Conservation (phyloP, 495 filamentous ascomycete species). For the Tuber aestivum region DNA sequence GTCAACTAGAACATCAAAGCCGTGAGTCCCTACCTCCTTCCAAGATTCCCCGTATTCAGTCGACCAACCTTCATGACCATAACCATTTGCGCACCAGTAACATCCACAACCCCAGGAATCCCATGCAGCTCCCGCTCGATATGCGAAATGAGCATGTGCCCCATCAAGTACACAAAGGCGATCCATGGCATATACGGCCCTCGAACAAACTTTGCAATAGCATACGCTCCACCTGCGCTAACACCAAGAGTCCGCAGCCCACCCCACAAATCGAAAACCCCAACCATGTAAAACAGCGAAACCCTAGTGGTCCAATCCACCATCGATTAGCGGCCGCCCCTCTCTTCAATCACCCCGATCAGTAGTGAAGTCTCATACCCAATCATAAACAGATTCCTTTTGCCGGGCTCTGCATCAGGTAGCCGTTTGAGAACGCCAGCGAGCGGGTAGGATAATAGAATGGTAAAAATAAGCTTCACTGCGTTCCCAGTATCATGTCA, state of each 20-base stretch:
- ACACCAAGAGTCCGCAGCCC: slow-evolving; percentile 74
- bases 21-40: slow-evolving; percentile 12
- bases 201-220: slow-evolving; percentile 73
- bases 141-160: slow-evolving; percentile 87
- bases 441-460: slow-evolving; percentile 88
- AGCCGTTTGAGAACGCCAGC: slow-evolving; percentile 84
- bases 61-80: slow-evolving; percentile 75
- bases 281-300: slow-evolving; percentile 82
- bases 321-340: background rate
- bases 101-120: slow-evolving; percentile 64
- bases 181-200: slow-evolving; percentile 99
- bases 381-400: slow-evolving; percentile 87
- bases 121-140: slow-evolving; percentile 68
- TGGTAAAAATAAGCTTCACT: slow-evolving; percentile 92
- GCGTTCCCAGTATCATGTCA: slow-evolving; percentile 12
- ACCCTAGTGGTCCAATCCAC: slow-evolving; percentile 46
- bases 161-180: slow-evolving; percentile 89
- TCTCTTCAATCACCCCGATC: slow-evolving; percentile 5
- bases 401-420: slow-evolving; percentile 73
- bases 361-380: slow-evolving; percentile 47
- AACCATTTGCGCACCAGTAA: slow-evolving; percentile 97
- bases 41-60: background rate
- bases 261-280: slow-evolving; percentile 90
- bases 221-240: slow-evolving; percentile 70
- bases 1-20: slow-evolving; percentile 51